Evolutionary conservation across 2,329 filamentous ascomycete species (phyloP).

Genomic region (Colletotrichum liaoningense): DNA sequence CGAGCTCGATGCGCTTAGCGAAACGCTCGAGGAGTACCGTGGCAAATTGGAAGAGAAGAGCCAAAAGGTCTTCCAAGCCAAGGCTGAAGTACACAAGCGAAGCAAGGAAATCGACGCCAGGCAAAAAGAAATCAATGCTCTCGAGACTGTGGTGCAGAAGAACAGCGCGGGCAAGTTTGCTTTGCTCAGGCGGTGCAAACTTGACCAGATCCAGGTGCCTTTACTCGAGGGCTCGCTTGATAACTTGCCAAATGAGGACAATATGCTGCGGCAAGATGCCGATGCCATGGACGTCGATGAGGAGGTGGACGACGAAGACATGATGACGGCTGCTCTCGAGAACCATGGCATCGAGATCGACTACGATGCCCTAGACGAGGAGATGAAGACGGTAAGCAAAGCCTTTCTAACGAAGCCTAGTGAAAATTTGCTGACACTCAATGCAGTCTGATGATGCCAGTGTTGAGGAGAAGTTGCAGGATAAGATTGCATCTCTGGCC

Average conservation of each 20-base stretch:
- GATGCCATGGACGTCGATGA: slow-evolving; percentile 96
- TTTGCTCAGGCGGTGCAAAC: slow-evolving; percentile 86
- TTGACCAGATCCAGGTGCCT: slow-evolving; percentile 92
- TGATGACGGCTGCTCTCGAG: slow-evolving; percentile 75
- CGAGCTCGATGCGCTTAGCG: slow-evolving; percentile 80
- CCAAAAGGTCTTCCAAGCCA: slow-evolving; percentile 82
- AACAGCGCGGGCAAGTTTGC: slow-evolving; percentile 87
- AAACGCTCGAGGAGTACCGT: slow-evolving; percentile 77
- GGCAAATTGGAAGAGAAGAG: slow-evolving; percentile 75
- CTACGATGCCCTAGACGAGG: slow-evolving; percentile 84
- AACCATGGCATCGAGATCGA: slow-evolving; percentile 94
- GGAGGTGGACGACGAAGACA: slow-evolving; percentile 66
- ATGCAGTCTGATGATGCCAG: slow-evolving; percentile 74
- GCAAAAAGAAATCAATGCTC: slow-evolving; percentile 78
- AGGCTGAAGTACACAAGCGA: slow-evolving; percentile 83
- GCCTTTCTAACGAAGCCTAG: neutral
- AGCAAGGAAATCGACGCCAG: slow-evolving; percentile 83
- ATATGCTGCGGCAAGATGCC: slow-evolving; percentile 78
- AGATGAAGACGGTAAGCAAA: slow-evolving; percentile 77
- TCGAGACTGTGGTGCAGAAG: slow-evolving; percentile 90
- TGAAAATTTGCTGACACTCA: slow-evolving; percentile 43
- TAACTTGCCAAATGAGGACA: slow-evolving; percentile 87
- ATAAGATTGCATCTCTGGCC: slow-evolving; percentile 80
- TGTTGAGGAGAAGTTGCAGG: slow-evolving; percentile 80
- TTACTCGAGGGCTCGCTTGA: slow-evolving; percentile 82